Evolutionary conservation across 306 rosid species (phyloP), one percentile per base, ranked within the genome.

Genomic region (Cucumis sativus): DNA sequence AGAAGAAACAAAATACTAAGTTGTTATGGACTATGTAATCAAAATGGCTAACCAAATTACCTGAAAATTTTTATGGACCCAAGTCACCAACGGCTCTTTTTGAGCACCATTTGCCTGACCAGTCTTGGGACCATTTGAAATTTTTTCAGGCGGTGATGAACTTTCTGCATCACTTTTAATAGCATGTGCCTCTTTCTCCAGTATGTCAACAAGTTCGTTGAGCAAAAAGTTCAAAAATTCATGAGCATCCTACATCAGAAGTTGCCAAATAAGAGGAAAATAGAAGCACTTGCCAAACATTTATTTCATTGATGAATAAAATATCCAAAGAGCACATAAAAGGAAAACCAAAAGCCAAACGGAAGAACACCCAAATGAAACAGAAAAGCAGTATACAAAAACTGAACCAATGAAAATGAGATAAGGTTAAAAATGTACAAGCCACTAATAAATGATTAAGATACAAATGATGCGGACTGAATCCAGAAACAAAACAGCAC

Each of bases 31-130:
- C 21, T 55, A 72, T 62, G 21, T 43, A 5, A 76, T 58, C 25
- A 23, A 58, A 79, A 70, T 79, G 81, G 75, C 59, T 70, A 28
- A 49, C 62, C 75, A 85, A 78, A 81, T 85, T 81, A 96, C 99
- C 99, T 96, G 99, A 85, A 96, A 96, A 82, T 92, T 96, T 87
- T 81, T 92, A 91, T 96, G 99, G 79, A 96, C 99, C 99, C 98
- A 96, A 51, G 99, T 96, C 77, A 92, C 97, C 40, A 92, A 82
- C 68, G 98, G 99, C 82, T 89, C 99, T 81, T 91, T 91, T 18
- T 84, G 86, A 86, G 79, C 79, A 82, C 97, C 98, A 86, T 96
- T 92, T 62, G 85, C 88, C 75, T 15, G 90, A 74, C 82, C 89
- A 81, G 87, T 91, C 84, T 84, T 89, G 21, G 79, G 86, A 56